phyloP scores from a whole-genome alignment of 257 asterid species.

The Misopates orontium region DNA sequence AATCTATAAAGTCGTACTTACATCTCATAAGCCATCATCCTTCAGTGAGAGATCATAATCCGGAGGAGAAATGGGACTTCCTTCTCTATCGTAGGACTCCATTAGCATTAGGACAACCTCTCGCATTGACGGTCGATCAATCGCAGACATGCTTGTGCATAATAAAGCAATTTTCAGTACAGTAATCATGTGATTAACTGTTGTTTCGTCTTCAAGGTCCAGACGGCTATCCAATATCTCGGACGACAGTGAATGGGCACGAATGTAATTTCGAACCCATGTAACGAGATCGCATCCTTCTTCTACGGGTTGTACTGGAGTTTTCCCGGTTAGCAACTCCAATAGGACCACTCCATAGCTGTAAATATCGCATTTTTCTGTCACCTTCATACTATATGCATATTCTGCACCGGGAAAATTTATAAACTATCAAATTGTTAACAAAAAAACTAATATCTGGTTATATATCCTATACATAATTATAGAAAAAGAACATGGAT shows the following conservation, averaged over 20 bases:
- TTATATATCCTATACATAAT: no score
- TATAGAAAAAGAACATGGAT: no score
- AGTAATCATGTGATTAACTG: not conserved
- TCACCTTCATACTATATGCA: not conserved
- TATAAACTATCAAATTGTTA: not conserved
- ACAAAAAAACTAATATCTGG: not conserved
- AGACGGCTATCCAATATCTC: not conserved
- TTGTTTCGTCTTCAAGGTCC: not conserved
- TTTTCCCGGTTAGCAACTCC: not conserved
- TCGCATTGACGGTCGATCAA: constrained; percentile 3
- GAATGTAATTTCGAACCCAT: not conserved
- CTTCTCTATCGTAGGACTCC: not conserved
- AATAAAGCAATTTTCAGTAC: not conserved
- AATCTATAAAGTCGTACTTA: no score
- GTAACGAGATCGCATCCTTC: not conserved
- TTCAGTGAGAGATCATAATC: no score
- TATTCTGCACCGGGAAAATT: not conserved
- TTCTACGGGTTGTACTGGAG: not conserved
- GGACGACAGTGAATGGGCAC: not conserved
- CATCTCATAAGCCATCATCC: no score
- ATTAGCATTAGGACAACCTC: constrained; percentile 3
- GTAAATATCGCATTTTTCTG: constrained; percentile 8
- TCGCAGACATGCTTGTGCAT: not conserved
- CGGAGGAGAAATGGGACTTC: no score
- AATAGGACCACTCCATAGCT: constrained; percentile 10